Conservation (phyloP, 257 asterid genomes). For the Nicotiana attenuata region DNA sequence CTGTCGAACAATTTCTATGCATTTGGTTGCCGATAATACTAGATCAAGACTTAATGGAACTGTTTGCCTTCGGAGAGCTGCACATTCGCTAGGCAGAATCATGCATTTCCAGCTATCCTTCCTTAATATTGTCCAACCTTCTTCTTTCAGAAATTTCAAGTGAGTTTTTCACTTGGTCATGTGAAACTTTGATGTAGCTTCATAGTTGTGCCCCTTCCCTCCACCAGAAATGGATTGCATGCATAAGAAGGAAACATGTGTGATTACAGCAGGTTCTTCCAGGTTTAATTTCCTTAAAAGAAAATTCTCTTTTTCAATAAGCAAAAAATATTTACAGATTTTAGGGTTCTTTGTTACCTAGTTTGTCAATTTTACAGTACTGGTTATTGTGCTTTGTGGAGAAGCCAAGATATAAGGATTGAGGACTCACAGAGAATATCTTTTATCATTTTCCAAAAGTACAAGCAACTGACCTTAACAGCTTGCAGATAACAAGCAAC, state of each 20-base stretch:
- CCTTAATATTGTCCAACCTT: constrained; percentile 13
- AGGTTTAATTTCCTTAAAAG: not conserved
- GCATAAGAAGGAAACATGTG: not conserved
- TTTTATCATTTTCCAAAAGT: not conserved
- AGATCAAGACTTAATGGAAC: constrained; percentile 1
- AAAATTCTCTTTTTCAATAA: not conserved
- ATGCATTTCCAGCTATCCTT: constrained; percentile 12
- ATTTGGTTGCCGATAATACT: not conserved
- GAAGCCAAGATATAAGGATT: not conserved
- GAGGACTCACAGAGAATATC: not conserved
- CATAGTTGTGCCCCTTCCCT: constrained; percentile 11
- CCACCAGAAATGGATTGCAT: not conserved
- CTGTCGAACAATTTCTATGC: constrained; percentile 3
- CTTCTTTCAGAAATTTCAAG: constrained; percentile 17
- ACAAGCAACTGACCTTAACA: not conserved
- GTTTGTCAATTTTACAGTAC: not conserved
- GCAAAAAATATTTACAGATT: not conserved
- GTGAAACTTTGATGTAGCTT: not conserved
- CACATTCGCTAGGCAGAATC: constrained; percentile 12
- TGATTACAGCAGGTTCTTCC: not conserved
- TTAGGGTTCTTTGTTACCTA: not conserved
- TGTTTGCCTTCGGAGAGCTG: constrained; percentile 19
- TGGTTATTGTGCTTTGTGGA: not conserved
- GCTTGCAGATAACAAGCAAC: not conserved
- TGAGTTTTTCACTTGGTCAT: constrained; percentile 13